Conservation (phyloP, 1,284 basidiomycete genomes). For the Inonotus hispidus region DNA sequence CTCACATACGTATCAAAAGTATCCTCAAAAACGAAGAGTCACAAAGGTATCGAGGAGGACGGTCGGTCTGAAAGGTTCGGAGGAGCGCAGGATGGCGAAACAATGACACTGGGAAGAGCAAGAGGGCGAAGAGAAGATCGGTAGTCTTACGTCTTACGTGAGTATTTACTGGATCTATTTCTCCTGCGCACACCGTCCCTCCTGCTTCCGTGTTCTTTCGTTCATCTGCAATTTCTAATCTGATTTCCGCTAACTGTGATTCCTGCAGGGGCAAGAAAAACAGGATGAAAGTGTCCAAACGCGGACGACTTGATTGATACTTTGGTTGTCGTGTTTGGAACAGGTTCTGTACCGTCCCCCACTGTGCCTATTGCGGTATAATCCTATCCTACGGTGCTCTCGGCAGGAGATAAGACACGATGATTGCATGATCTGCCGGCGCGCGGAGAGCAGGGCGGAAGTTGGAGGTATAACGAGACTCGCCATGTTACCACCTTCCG, state of each 20-base stretch:
- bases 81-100: constrained; percentile 66
- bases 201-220: neutral
- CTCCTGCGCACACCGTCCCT: no score
- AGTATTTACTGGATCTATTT: constrained; percentile 28
- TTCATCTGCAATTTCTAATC: no score
- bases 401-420: no score
- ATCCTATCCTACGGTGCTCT: no score
- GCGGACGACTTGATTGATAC: neutral
- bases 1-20: constrained; percentile 63
- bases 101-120: constrained; percentile 69
- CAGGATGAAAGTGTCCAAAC: neutral
- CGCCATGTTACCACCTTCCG: no score
- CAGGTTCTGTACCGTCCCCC: no score
- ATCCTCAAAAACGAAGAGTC: constrained; percentile 68
- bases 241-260: neutral
- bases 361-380: no score
- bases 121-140: constrained; percentile 72
- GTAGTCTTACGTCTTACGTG: constrained; percentile 54
- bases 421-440: no score
- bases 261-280: neutral
- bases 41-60: constrained; percentile 57
- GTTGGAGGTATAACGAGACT: no score
- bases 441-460: no score
- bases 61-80: constrained; percentile 72
- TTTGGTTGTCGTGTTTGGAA: neutral